Conservation (phyloP, 2,329 filamentous ascomycete species). For the Niveomyces coronatus region DNA sequence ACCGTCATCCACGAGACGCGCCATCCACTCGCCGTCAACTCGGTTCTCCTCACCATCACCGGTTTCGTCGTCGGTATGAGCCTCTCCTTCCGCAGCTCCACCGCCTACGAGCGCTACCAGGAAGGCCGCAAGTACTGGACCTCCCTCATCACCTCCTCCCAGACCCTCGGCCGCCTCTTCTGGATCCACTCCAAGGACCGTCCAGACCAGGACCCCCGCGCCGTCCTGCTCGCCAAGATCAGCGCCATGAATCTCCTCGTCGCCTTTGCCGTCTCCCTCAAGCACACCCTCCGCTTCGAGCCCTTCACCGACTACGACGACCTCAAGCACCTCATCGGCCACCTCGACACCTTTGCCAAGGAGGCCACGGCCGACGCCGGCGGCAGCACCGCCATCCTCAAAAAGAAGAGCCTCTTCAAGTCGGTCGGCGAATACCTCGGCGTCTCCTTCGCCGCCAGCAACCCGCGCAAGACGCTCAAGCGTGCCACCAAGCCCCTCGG, state of each 20-base stretch:
- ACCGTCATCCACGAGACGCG: slow-evolving; percentile 43
- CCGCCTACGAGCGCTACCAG: slow-evolving; percentile 63
- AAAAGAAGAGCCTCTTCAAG: slow-evolving; percentile 48
- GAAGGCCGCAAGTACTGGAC: slow-evolving; percentile 57
- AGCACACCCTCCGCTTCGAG: slow-evolving; percentile 77
- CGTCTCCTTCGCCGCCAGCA: slow-evolving; percentile 64
- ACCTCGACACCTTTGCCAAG: slow-evolving; percentile 66
- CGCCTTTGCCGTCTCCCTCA: slow-evolving; percentile 66
- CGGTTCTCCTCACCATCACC: slow-evolving; percentile 51
- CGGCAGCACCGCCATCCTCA: slow-evolving; percentile 17
- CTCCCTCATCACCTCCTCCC: slow-evolving; percentile 47
- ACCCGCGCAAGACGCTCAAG: slow-evolving; percentile 71
- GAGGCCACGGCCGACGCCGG: slow-evolving; percentile 33
- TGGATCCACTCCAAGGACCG: slow-evolving; percentile 67
- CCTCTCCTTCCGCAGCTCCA: slow-evolving; percentile 67
- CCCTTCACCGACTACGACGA: slow-evolving; percentile 71
- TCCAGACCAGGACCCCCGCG: slow-evolving; percentile 42
- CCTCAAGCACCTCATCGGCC: slow-evolving; percentile 55
- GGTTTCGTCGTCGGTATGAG: slow-evolving; percentile 74
- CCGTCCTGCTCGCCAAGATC: slow-evolving; percentile 61
- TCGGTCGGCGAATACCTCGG: slow-evolving; percentile 62
- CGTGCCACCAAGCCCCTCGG: slow-evolving; percentile 61
- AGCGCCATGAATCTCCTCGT: slow-evolving; percentile 68
- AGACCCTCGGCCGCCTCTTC: slow-evolving; percentile 64
- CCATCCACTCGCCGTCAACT: slow-evolving; percentile 24